A percentile compares a stretch with the other conserved stretches of the same genome.
Evolutionary conservation across 2,329 filamentous ascomycete genomes (phyloP).

Genomic region (Penicillium sp.): DNA sequence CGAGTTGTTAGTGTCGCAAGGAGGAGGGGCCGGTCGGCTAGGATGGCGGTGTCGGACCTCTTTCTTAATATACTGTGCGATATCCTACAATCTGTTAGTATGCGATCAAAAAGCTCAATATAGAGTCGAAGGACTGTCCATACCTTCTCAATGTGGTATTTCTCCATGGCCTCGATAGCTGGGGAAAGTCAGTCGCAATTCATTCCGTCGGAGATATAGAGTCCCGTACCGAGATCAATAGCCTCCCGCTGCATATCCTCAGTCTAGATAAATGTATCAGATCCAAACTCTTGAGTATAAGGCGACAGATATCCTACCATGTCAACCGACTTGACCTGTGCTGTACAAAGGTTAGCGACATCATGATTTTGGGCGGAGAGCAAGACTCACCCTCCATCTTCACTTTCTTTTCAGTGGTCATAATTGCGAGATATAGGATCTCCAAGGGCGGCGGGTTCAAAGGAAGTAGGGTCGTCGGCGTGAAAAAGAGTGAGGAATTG

Average conservation of each 20-base stretch:
- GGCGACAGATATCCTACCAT: constrained; percentile 66
- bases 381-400: constrained; percentile 70
- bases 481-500: neutral
- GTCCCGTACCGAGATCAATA: constrained; percentile 82
- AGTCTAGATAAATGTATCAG: constrained; percentile 58
- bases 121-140: neutral
- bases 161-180: constrained; percentile 72
- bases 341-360: constrained; percentile 50
- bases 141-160: constrained; percentile 72
- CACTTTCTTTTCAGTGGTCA: constrained; percentile 60
- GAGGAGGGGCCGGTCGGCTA: constrained; percentile 2
- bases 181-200: constrained; percentile 27
- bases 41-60: constrained; percentile 58
- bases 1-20: constrained; percentile 22
- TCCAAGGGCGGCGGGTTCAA: neutral
- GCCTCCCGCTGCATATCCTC: constrained; percentile 97
- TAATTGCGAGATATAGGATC: constrained; percentile 18
- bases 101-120: neutral
- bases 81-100: constrained; percentile 63
- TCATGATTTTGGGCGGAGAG: neutral
- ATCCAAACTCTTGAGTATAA: neutral
- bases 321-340: constrained; percentile 95
- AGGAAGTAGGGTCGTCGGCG: neutral
- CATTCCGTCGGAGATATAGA: neutral
- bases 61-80: constrained; percentile 93